These are phyloP conservation scores for Nicotiana benthamiana DNA, from an alignment of 257 asterid species.

Conservation along the genomic window DNA sequence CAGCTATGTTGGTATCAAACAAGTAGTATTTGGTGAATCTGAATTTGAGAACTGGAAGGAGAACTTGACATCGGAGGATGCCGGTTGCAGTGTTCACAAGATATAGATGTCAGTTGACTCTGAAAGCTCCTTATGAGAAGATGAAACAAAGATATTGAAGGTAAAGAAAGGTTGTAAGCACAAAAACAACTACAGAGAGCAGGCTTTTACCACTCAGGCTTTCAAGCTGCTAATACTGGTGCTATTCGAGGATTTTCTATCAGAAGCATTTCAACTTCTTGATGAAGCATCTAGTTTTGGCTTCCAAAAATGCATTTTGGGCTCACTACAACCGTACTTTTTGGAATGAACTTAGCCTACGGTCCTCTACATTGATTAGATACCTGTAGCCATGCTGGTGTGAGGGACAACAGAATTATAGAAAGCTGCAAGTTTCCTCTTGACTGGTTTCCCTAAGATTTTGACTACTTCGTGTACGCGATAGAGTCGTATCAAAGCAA, in stretches of 20 bases:
- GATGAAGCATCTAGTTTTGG: neutral
- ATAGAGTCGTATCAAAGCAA: neutral
- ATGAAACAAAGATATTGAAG: neutral
- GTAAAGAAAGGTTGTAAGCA: neutral
- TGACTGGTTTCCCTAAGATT: neutral
- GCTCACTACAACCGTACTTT: neutral
- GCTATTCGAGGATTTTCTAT: neutral
- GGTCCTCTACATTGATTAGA: neutral
- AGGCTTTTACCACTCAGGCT: neutral
- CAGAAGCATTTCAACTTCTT: neutral
- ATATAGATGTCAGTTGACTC: slow-evolving; percentile 37
- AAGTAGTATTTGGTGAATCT: slow-evolving; percentile 82
- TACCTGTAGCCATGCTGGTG: neutral
- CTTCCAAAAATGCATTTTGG: neutral
- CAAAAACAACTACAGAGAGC: neutral
- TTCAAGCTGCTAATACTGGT: neutral
- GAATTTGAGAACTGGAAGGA: slow-evolving; percentile 78
- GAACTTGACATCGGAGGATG: slow-evolving; percentile 66
- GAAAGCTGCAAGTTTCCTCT: neutral
- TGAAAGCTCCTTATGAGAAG: neutral
- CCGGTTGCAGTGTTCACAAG: slow-evolving; percentile 70
- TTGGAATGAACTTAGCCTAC: neutral
- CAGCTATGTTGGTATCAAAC: slow-evolving; percentile 87
- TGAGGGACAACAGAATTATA: neutral
- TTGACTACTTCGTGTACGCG: neutral